Evolutionary conservation across 139 green algal species (phyloP).

Genomic region (Chloropicon primus): DNA sequence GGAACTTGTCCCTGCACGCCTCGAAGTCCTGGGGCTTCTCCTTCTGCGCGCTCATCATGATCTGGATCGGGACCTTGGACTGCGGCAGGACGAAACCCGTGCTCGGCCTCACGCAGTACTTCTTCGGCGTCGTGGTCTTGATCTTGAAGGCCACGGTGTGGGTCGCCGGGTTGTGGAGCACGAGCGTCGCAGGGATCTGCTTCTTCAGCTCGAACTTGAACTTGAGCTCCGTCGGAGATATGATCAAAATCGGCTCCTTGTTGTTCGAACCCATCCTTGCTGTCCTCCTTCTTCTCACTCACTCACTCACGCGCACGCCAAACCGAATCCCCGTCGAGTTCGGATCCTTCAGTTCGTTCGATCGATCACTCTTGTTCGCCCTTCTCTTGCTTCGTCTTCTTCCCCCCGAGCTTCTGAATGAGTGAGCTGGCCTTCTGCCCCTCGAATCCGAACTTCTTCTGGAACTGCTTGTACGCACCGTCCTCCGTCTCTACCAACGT

Average conservation of each 20-base stretch:
- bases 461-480: neutral
- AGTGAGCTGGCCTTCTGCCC: neutral
- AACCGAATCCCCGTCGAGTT: neutral
- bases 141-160: conserved; percentile 36
- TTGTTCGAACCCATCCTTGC: neutral
- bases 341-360: no score
- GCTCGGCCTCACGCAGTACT: conserved; percentile 71
- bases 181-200: conserved; percentile 49
- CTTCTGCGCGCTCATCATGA: conserved; percentile 36
- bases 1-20: conserved; percentile 67
- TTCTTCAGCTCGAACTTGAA: conserved; percentile 48
- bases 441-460: neutral
- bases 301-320: neutral
- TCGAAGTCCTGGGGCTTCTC: conserved; percentile 26
- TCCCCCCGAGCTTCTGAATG: neutral
- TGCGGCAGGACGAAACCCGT: conserved; percentile 37
- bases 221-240: conserved; percentile 32
- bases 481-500: neutral
- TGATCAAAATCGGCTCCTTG: conserved; percentile 9
- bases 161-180: conserved; percentile 36
- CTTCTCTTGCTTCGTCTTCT: neutral
- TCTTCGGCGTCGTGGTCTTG: conserved; percentile 72
- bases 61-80: conserved; percentile 34
- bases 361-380: neutral
- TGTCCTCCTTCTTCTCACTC: neutral